Base-by-base conservation (phyloP, 352 stramenopile species). In the Globisporangium okanoganense region DNA sequence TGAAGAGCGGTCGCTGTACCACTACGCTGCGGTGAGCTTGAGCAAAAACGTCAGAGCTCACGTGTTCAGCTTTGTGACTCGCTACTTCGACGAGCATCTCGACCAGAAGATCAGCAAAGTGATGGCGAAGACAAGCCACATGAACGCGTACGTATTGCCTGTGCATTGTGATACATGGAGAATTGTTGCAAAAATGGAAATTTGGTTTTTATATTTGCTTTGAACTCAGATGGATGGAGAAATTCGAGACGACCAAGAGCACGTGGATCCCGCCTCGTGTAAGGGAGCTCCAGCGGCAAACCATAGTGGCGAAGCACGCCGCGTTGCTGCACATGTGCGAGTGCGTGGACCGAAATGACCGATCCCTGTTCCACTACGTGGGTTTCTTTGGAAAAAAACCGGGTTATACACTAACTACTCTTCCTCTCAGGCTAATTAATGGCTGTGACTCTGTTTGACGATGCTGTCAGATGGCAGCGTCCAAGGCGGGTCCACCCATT, bases 341-440 rank as follows among this genome's bases (percentile, higher is more conserved):
- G 4, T 64, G 43, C 20, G 29, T 71, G 6, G 82, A 91, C 35
- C 45, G 61, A 3, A 62, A 82, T 47, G 60, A 58, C 0, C 67
- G 82, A n/a, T 76, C 79, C 2, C 45, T 87, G 14, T 68, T 89
- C 29, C 79, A 89, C 40, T 91, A 91, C 56, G 82, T 86, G 56
- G 40, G 77, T 71, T n/a, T n/a, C n/a, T n/a, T n/a, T n/a, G n/a
- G n/a, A n/a, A n/a, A n/a, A n/a, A n/a, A n/a, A n/a, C n/a, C n/a
- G n/a, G n/a, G n/a, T n/a, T n/a, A n/a, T n/a, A n/a, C n/a, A n/a
- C n/a, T n/a, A n/a, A n/a, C n/a, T n/a, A n/a, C n/a, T n/a, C n/a
- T n/a, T n/a, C n/a, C n/a, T n/a, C n/a, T n/a, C n/a, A n/a, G n/a
- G n/a, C n/a, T n/a, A n/a, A n/a, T n/a, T n/a, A n/a, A n/a, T n/a